Base-by-base conservation (phyloP, 2,329 filamentous ascomycete genomes). In the Cercospora brassicicola region DNA sequence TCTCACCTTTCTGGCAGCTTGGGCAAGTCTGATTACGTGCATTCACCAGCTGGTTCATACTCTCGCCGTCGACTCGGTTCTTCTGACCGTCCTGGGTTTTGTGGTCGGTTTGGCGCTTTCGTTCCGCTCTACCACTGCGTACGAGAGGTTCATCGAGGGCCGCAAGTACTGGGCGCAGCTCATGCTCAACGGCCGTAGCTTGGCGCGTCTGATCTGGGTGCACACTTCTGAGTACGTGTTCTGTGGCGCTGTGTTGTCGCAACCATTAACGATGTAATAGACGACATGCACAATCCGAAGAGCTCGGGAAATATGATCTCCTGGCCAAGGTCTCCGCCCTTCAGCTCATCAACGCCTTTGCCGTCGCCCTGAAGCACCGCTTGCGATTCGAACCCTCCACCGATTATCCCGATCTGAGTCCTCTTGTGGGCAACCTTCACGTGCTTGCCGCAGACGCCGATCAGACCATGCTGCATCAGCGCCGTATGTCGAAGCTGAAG, bases 301-400 rank as follows among this genome's bases (percentile, higher is more conserved):
- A 76, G 26, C 64, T 82, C 9, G 84, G 84, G 20, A 92, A 92
- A 74, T 84, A 90, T 53, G 89, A 90, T 71, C 75, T 93, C 1
- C 83, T 95, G 11, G 85, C 83, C 64, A 94, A 94, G 79, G 77
- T 92, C 80, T 89, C 89, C 15, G 88, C 88, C 6, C 87, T 95
- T 79, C 94, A 95, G 77, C 84, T 95, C 6, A 84, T 95, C 70
- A 86, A 92, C 30, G 90, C 91, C 2, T 95, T 91, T 74, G 86
- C 91, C n/a, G 84, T 91, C 18, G 82, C 92, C 1, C 83, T 96
- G 67, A 94, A 94, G 81, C 92, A 95, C 80, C 90, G 89, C 74
- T 86, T 96, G 33, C 91, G 92, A 33, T 94, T 94, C 78, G 92
- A 96, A 77, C 92, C 92, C 1, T 92, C 91, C 74, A 88, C 89